Evolutionary conservation across 768 basidiomycete species (phyloP), one percentile per base, ranked within the genome.

Genomic region (Leccinum subtestaceum): DNA sequence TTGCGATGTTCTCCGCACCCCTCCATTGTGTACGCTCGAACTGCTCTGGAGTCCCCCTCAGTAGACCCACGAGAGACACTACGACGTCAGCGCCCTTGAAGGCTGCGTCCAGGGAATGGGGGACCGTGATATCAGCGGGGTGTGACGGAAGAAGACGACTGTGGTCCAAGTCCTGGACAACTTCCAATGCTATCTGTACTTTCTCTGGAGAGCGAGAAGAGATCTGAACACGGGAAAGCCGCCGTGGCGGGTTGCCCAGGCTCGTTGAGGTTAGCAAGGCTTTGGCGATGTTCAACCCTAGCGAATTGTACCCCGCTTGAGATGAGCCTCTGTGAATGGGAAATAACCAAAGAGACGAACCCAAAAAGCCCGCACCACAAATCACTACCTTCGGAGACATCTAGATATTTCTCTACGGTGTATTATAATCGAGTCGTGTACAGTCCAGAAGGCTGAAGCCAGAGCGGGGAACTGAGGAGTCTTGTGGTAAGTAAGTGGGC

Each of bases 41-140:
- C 51, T 83, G 74, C 32, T 76, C 70, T 0, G 76, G 75, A 4
- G 80, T 76, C 3, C 88, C 88, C 52, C 81, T 76, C 66, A 93
- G 75, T 23, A 90, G 72, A 2, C 89, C 89, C 29, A 90, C 88
- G 34, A 91, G 78, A 17, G 87, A 90, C 1, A 90, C 75, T 2
- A 90, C 79, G 2, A 82, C 78, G 36, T 75, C 68, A 3, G 90
- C 86, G 59, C 74, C 81, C 57, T 79, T 66, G 59, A 91, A 81
- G 4, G 82, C 84, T 4, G 71, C 62, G 9, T 53, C 48, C 9
- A 89, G 72, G 0, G 83, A 80, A 5, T 71, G 65, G 13, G 77
- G 73, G 47, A 55, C 50, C 15, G 86, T 87, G 51, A 91, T 76
- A 64, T 91, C 87, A 17, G 80, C 73, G 38, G 74, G 60, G 17